A percentile compares a stretch with the other conserved stretches of the same genome.
Conservation (phyloP, 352 stramenopile species). For the Thraustochytrium striatum region DNA sequence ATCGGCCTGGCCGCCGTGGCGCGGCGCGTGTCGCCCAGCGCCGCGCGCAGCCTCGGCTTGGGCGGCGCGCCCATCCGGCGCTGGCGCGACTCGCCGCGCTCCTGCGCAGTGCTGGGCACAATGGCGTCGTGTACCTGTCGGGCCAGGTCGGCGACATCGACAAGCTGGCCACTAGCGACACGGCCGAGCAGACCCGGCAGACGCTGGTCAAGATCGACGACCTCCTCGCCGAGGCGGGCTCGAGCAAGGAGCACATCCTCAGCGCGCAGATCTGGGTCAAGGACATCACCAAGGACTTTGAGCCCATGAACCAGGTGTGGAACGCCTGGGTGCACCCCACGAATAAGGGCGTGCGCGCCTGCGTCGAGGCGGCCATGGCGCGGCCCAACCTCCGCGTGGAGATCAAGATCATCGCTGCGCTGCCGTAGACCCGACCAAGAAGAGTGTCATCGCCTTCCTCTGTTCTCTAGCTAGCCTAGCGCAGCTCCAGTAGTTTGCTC, state of each 20-base stretch:
- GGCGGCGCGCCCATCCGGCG: not conserved
- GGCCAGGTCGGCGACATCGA: constrained; percentile 57
- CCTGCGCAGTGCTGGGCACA: constrained; percentile 51
- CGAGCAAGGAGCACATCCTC: constrained; percentile 60
- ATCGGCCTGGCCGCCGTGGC: not conserved
- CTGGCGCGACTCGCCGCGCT: constrained; percentile 21
- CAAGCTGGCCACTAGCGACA: constrained; percentile 49
- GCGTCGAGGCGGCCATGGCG: constrained; percentile 59
- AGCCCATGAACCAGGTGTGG: constrained; percentile 62
- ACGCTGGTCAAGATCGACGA: constrained; percentile 61
- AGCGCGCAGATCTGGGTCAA: constrained; percentile 63
- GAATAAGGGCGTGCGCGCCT: constrained; percentile 62
- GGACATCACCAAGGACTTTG: constrained; percentile 61
- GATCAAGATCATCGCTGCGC: constrained; percentile 62
- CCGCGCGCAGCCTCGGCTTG: not conserved
- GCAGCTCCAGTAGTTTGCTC: not conserved
- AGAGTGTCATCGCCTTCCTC: not conserved
- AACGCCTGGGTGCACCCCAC: constrained; percentile 59
- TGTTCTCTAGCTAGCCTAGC: not conserved
- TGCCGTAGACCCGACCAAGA: not conserved
- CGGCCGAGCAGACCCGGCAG: constrained; percentile 59
- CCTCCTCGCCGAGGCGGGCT: constrained; percentile 59
- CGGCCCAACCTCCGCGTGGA: constrained; percentile 58
- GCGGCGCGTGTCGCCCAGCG: not conserved
- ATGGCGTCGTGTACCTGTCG: constrained; percentile 58